Evolutionary conservation across 1,139 yeast genomes (phyloP), one percentile per base, ranked within the genome.

Genomic region (Hansenula lynferdii): DNA sequence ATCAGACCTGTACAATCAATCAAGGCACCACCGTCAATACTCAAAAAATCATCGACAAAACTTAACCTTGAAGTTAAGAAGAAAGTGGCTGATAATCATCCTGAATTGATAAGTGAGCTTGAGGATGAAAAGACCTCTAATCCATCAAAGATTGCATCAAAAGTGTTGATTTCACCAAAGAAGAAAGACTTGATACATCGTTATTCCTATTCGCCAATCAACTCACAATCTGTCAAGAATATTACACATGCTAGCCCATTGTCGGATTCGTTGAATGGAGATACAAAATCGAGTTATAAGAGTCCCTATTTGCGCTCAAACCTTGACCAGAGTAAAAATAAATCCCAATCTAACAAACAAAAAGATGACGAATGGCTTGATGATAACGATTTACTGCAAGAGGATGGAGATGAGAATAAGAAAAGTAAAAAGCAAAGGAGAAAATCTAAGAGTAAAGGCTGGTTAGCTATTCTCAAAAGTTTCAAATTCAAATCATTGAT

Each of bases 111-210:
- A 12, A 15, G 5, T 5, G 19, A 24, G 2, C 8, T 22, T 5
- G 28, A 31, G 12, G 26, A 12, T 5, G 6, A 22, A 10, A 23
- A 17, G 3, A 7, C 12, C 11, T 6, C 8, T 2, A 69, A 69
- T 42, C 68, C 74, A 0, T 63, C 67, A 4, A 68, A 65, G 44
- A 66, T 64, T 12, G 69, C 75, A 1, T 62, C 64, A 37, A 38
- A 42, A 36, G 69, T 72, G 15, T 53, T 67, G 20, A 69, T 75
- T 47, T 71, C 76, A 20, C 74, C 73, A 48, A 60, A 45, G 58
- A 62, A 50, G 49, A 57, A 54, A 43, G 48, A 36, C 18, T 20
- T 54, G 39, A 35, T 51, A 44, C 34, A 44, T 39, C 7, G 9
- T 14, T 20, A 31, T n/a, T 10, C 28, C 4, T 23, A 16, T 15